Percentiles rank a stretch among this genome's conserved stretches.
Evolutionary conservation across 1,139 yeast genomes (phyloP).

Genomic region (Petasospora rhodanensis): DNA sequence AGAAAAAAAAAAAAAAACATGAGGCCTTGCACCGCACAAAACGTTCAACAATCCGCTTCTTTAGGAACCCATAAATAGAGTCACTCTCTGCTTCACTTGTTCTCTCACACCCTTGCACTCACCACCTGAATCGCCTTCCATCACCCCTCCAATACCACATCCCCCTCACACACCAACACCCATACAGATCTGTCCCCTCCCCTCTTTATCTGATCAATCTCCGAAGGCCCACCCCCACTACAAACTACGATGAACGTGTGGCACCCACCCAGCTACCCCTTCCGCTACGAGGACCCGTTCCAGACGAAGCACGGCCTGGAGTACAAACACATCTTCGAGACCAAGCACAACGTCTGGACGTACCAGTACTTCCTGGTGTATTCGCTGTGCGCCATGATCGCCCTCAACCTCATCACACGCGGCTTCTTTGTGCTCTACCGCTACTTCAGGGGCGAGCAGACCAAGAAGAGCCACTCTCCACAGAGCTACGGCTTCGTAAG

Average conservation of each 20-base stretch:
- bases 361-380: slow-evolving; percentile 18
- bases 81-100: no score
- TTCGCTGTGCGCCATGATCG: not conserved
- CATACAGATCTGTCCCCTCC: not conserved
- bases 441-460: slow-evolving; percentile 1
- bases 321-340: slow-evolving; percentile 20
- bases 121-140: no score
- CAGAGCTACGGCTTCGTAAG: slow-evolving; percentile 2
- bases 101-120: no score
- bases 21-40: no score
- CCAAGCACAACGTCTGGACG: slow-evolving; percentile 18
- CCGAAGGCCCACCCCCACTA: not conserved
- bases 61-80: no score
- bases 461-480: no score
- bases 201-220: slow-evolving; percentile 4
- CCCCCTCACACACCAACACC: no score
- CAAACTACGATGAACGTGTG: slow-evolving; percentile 6
- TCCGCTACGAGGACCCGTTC: slow-evolving; percentile 22
- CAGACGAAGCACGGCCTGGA: slow-evolving; percentile 16
- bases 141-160: no score
- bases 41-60: no score
- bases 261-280: slow-evolving; percentile 12
- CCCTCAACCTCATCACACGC: not conserved
- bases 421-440: not conserved
- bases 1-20: no score